Evolutionary conservation across 192 early-diverging fungal species (phyloP), one percentile per base, ranked within the genome.

Genomic region (Lobosporangium transversale): DNA sequence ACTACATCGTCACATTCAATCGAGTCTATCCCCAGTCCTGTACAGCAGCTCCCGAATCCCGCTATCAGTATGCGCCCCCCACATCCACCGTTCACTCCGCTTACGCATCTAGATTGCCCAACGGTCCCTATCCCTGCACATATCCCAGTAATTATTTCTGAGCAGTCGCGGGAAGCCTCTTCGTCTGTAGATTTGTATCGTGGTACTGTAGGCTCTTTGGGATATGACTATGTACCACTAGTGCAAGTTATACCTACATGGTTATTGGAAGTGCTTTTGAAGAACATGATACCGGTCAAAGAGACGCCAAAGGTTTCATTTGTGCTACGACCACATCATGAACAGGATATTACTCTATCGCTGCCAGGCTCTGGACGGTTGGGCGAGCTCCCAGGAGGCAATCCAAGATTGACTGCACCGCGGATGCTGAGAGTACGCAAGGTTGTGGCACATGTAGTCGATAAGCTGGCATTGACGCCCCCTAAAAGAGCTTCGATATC

Each of bases 351-450:
- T 23, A 49, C 59, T 63, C 33, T 35, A 4, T 21, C 56, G 26
- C 43, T 45, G 7, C 57, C 47, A 24, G 71, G 52, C 17, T 44
- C 45, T 2, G 45, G 49, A 1, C 42, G 58, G 12, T 29, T 76
- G 30, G 73, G 73, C 23, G 73, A 76, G 14, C 23, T 76, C 2
- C 73, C 73, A 56, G 73, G 84, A 24, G 82, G 80, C 29, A 91
- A 88, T 53, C 84, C 86, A 7, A 85, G 94, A 5, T 80, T 99
- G 30, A 88, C 89, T 21, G 95, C 96, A 17, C 95, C 94, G 55
- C 83, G 95, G 29, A 94, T 97, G 87, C 80, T 99, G 37, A 85
- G 97, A 15, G 85, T 95, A 6, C 84, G 92, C 24, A 98, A 98
- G 73, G 81, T 99, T 30, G 58, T 92, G 6, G 79, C 85, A 18